Evolutionary conservation across 2,329 filamentous ascomycete genomes (phyloP), one percentile per base, ranked within the genome.

Genomic region (Ustilaginoidea virens): DNA sequence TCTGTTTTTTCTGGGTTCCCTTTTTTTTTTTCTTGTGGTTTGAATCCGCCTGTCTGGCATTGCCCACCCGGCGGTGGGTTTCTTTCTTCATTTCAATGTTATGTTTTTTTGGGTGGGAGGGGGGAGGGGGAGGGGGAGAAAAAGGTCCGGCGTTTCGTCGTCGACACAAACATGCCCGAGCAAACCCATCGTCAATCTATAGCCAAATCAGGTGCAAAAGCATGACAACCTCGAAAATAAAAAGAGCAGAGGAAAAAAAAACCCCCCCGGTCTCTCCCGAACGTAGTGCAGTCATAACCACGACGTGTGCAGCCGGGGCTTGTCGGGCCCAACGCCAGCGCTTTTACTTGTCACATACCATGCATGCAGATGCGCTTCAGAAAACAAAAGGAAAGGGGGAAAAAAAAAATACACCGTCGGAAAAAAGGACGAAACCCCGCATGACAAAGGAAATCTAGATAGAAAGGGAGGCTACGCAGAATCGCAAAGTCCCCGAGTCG

Each of bases 361-460:
- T 51, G 47, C 46, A 52, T 49, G 45, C 47, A 51, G 47, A 45
- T 47, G 40, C 48, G 51, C 51, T 51, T 36, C 40, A 45, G 31
- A 44, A 37, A 43, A 42, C 44, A 45, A 36, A 32, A 45, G 37
- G 43, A 42, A 43, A 30, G 36, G n/a, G n/a, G n/a, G n/a, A n/a
- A 40, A 42, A 39, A 37, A 19, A 24, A n/a, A 17, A 14, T 13
- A 25, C 9, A 23, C 12, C 19, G 6, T 9, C n/a, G 17, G 17
- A 25, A 25, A 8, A n/a, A n/a, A n/a, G n/a, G n/a, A n/a, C n/a
- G n/a, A n/a, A n/a, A n/a, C n/a, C n/a, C n/a, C n/a, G n/a, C n/a
- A n/a, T n/a, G n/a, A n/a, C n/a, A n/a, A n/a, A n/a, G n/a, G n/a
- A n/a, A n/a, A n/a, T n/a, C n/a, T n/a, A n/a, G n/a, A n/a, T n/a